A percentile compares a stretch with the other conserved stretches of the same genome.
Evolutionary conservation across 768 basidiomycete genomes (phyloP).

Genomic region (Gymnopilus junonius): DNA sequence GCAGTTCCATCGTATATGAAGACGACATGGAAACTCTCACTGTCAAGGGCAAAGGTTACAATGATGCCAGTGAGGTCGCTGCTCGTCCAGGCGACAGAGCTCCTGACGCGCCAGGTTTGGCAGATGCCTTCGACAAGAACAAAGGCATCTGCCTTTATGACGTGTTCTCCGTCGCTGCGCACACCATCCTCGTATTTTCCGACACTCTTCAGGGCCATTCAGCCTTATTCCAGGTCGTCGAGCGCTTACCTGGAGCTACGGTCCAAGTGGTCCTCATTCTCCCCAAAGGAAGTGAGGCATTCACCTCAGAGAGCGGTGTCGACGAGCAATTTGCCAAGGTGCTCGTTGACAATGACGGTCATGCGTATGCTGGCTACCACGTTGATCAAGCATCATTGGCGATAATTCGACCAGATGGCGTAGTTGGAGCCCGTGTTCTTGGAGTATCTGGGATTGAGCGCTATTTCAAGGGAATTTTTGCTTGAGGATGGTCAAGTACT

Average conservation of each 20-base stretch:
- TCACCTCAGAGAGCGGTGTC: neutral
- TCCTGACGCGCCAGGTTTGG: conserved; percentile 16
- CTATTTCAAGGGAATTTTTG: conserved; percentile 23
- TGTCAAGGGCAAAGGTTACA: conserved; percentile 28
- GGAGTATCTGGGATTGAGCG: conserved; percentile 7
- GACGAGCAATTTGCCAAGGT: conserved; percentile 5
- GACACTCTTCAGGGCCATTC: neutral
- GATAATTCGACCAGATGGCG: conserved; percentile 24
- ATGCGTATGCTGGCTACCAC: conserved; percentile 18
- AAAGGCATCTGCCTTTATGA: conserved; percentile 3
- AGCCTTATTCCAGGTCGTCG: conserved; percentile 1
- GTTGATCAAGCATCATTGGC: conserved; percentile 6
- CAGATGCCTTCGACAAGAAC: neutral
- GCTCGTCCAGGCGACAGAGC: conserved; percentile 20
- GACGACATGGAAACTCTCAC: conserved; percentile 18
- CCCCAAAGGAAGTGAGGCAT: neutral
- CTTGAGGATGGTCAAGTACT: neutral
- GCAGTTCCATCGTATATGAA: conserved; percentile 46
- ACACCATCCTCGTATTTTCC: conserved; percentile 14
- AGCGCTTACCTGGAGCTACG: conserved; percentile 12
- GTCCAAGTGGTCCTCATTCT: conserved; percentile 9
- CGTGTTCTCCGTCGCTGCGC: conserved; percentile 6
- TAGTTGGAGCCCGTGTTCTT: conserved; percentile 21
- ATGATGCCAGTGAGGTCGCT: conserved; percentile 18
- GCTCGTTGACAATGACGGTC: conserved; percentile 17